These are phyloP conservation scores for Xylaria venustula DNA, from an alignment of 495 filamentous ascomycete species.

Conservation along the genomic window DNA sequence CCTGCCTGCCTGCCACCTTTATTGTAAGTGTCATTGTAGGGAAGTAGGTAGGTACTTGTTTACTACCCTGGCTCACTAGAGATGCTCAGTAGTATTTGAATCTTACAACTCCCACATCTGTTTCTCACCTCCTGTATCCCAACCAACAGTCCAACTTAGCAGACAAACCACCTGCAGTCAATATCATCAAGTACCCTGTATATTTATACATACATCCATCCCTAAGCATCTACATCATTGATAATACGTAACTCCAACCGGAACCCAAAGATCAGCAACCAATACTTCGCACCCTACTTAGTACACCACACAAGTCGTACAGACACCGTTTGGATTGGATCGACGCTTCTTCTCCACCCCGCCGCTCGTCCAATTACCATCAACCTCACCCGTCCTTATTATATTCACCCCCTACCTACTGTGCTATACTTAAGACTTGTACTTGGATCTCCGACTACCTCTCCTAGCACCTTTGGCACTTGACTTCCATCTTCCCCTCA, in stretches of 20 bases:
- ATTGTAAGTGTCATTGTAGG: too few relatives aligned
- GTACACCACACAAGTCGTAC: background rate
- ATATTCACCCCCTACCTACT: background rate
- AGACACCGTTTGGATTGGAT: slow-evolving; percentile 4
- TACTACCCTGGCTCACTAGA: background rate
- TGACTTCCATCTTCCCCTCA: slow-evolving; percentile 13
- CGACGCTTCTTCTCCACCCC: slow-evolving; percentile 9
- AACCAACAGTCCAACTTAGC: background rate
- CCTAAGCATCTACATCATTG: background rate
- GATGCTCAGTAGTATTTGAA: slow-evolving; percentile 6
- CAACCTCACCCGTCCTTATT: slow-evolving; percentile 1
- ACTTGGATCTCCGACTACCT: background rate
- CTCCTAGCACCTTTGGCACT: slow-evolving; percentile 2
- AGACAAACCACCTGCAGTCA: background rate
- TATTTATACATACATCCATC: background rate
- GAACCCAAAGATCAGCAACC: background rate
- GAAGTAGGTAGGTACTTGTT: too few relatives aligned
- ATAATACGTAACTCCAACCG: background rate
- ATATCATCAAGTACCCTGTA: background rate
- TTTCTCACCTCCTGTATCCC: background rate
- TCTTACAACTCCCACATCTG: slow-evolving; percentile 1
- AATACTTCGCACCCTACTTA: background rate
- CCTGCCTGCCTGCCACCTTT: too few relatives aligned
- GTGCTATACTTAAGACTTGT: background rate
- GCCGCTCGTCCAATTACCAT: slow-evolving; percentile 11